A percentile compares a stretch with the other conserved stretches of the same genome.
Conservation (phyloP, 805 yeast species). For the Ogataea salicorniae region DNA sequence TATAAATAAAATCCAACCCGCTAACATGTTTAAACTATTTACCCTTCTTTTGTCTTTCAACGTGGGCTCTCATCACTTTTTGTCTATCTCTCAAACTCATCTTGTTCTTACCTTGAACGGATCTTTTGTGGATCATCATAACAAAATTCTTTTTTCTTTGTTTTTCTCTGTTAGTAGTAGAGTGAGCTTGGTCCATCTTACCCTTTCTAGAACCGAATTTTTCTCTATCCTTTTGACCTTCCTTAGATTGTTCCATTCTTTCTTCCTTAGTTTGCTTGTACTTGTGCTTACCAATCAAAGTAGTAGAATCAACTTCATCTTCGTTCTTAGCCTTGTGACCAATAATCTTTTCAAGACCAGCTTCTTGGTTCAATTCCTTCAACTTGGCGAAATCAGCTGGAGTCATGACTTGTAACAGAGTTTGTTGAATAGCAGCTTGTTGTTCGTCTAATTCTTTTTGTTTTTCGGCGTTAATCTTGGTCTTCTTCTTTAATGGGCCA, state of each 20-base stretch:
- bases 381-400: constrained; percentile 98
- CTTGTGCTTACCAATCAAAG: constrained; percentile 72
- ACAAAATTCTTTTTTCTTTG: constrained; percentile 97
- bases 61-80: constrained; percentile 78
- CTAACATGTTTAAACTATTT: constrained; percentile 27
- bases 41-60: constrained; percentile 85
- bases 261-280: constrained; percentile 88
- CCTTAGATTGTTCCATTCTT: constrained; percentile 77
- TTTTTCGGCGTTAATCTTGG: constrained; percentile 27
- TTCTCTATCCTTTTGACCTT: constrained; percentile 91
- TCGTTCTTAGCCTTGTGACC: constrained; percentile 60
- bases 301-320: constrained; percentile 76
- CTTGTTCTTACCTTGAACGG: constrained; percentile 91
- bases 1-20: background rate
- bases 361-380: constrained; percentile 78
- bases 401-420: constrained; percentile 55
- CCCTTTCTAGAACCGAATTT: constrained; percentile 87
- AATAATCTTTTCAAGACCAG: constrained; percentile 78
- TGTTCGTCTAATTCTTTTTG: constrained; percentile 42
- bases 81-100: constrained; percentile 89
- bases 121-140: constrained; percentile 95
- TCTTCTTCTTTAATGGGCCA: constrained; percentile 29
- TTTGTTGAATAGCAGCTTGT: constrained; percentile 54
- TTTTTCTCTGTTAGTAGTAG: constrained; percentile 94
- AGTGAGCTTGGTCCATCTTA: constrained; percentile 67